A percentile compares a stretch with the other conserved stretches of the same genome.
These are phyloP conservation scores for Coniferiporia sulphurascens DNA, from an alignment of 1,284 basidiomycete species.

Conservation along the genomic window DNA sequence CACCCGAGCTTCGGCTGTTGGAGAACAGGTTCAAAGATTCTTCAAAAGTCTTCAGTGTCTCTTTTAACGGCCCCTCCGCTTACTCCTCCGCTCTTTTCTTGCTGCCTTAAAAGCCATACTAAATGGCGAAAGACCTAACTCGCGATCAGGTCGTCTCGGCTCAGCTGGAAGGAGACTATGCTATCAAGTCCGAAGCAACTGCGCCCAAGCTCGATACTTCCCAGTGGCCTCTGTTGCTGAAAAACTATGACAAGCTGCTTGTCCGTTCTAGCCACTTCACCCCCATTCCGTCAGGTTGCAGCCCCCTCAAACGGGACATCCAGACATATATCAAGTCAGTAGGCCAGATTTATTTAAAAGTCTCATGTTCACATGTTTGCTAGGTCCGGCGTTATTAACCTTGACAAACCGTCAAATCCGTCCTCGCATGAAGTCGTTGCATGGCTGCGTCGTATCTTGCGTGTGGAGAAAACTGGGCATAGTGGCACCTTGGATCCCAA, in stretches of 20 bases:
- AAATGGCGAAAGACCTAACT: conserved; percentile 37
- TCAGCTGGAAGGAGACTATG: conserved; percentile 72
- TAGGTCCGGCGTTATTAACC: conserved; percentile 96
- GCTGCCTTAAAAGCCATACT: not conserved
- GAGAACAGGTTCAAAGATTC: no score
- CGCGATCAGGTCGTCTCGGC: conserved; percentile 65
- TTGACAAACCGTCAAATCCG: conserved; percentile 99
- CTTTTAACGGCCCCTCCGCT: no score
- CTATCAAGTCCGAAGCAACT: conserved; percentile 75
- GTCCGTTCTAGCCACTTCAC: conserved; percentile 97
- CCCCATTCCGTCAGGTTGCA: conserved; percentile 88
- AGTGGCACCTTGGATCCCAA: conserved; percentile 98
- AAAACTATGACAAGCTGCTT: conserved; percentile 97
- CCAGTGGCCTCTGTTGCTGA: conserved; percentile 95
- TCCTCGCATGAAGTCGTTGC: conserved; percentile 99
- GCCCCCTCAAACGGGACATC: conserved; percentile 92
- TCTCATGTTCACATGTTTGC: not conserved
- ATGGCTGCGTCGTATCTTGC: conserved; percentile 93
- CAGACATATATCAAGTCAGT: conserved; percentile 82
- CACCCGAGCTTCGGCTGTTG: no score
- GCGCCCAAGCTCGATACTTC: conserved; percentile 88
- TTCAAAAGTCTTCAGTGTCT: no score
- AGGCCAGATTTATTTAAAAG: not conserved
- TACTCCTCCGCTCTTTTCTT: not conserved
- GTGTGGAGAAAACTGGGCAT: conserved; percentile 98